Conservation (phyloP, 1,284 basidiomycete species). For the Laetiporus sulphureus region DNA sequence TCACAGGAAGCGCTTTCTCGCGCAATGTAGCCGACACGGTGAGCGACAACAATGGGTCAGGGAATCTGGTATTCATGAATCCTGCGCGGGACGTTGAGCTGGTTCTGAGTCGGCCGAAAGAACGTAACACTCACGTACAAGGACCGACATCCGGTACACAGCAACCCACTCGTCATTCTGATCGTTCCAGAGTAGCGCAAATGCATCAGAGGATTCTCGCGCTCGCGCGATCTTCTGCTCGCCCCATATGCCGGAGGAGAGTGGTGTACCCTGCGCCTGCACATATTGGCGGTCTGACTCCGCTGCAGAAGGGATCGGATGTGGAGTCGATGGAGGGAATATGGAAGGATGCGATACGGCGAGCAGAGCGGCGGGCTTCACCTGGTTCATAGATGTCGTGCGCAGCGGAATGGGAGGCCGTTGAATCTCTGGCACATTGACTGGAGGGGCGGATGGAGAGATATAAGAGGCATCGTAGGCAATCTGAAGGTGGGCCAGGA, state of each 20-base stretch:
- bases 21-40: conserved; percentile 77
- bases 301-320: conserved; percentile 63
- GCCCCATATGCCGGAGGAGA: conserved; percentile 71
- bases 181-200: conserved; percentile 57
- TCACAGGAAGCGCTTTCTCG: conserved; percentile 53
- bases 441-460: conserved; percentile 36
- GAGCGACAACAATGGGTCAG: conserved; percentile 72
- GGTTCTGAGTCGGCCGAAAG: not conserved
- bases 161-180: conserved; percentile 61
- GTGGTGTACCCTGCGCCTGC: conserved; percentile 66
- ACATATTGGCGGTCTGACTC: conserved; percentile 70
- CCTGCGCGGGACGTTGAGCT: conserved; percentile 34
- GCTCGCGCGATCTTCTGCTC: conserved; percentile 29
- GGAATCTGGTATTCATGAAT: conserved; percentile 64
- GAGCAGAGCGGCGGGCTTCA: conserved; percentile 26
- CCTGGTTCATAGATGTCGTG: conserved; percentile 21
- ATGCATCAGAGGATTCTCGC: conserved; percentile 35
- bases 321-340: conserved; percentile 69
- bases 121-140: conserved; percentile 55
- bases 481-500: conserved; percentile 68
- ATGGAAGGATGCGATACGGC: conserved; percentile 47
- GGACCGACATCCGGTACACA: conserved; percentile 66
- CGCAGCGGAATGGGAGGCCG: conserved; percentile 22
- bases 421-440: conserved; percentile 6
- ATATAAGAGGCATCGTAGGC: conserved; percentile 81